These are phyloP conservation scores for Coemansia sp. DNA, from an alignment of 192 early-diverging fungal species.

Conservation along the genomic window DNA sequence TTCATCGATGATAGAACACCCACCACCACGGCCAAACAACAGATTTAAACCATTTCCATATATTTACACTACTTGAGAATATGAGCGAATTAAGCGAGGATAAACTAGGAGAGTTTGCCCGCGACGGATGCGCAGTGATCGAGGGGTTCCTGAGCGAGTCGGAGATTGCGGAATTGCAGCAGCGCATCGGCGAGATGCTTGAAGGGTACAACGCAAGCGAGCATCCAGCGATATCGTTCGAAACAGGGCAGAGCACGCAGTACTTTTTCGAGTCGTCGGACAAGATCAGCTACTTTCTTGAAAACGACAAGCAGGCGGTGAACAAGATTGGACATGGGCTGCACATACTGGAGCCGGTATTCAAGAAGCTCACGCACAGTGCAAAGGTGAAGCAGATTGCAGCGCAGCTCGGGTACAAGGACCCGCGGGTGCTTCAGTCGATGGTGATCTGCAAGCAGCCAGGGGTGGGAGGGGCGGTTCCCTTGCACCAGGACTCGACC, in stretches of 20 bases:
- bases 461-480: slow-evolving; percentile 67
- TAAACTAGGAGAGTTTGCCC: slow-evolving; percentile 15
- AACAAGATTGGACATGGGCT: slow-evolving; percentile 93
- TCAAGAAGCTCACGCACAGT: slow-evolving; percentile 65
- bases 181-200: slow-evolving; percentile 56
- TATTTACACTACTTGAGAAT: background rate
- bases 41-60: background rate
- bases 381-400: slow-evolving; percentile 58
- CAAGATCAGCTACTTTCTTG: slow-evolving; percentile 86
- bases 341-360: slow-evolving; percentile 79
- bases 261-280: slow-evolving; percentile 88
- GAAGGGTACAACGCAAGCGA: slow-evolving; percentile 60
- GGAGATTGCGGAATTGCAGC: slow-evolving; percentile 18
- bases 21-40: too few species aligned
- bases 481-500: slow-evolving; percentile 87
- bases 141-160: slow-evolving; percentile 15
- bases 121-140: slow-evolving; percentile 36
- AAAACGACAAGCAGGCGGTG: slow-evolving; percentile 71
- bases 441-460: slow-evolving; percentile 90
- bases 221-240: slow-evolving; percentile 80
- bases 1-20: too few species aligned
- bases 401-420: slow-evolving; percentile 60
- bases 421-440: slow-evolving; percentile 80
- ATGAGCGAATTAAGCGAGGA: background rate
- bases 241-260: slow-evolving; percentile 78